Evolutionary conservation across 768 basidiomycete genomes (phyloP), one percentile per base, ranked within the genome.

Genomic region (Amanita inopinata): DNA sequence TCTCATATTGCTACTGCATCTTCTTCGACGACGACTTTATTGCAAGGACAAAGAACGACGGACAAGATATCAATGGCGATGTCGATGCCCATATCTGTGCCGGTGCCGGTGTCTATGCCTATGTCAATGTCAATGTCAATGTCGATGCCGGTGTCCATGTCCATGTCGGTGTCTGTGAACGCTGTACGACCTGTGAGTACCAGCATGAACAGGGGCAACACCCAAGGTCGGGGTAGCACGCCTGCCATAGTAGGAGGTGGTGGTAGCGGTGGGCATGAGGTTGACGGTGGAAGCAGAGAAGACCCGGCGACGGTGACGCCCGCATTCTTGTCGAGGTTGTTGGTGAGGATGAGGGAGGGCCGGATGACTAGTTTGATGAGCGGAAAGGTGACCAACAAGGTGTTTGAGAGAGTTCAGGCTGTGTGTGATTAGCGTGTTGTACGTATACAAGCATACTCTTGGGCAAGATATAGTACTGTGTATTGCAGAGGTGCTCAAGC

Each of bases 371-470:
- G 85, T 56, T 47, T 78, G 48, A 14, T 46, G 25, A 15, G 39
- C 35, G 44, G 31, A 39, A 39, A 15, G 43, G 45, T 14, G 61
- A 69, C 84, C 4, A 85, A 87, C 58, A 83, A 82, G 61, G 70
- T 81, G 62, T 55, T 87, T 52, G 84, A 84, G 57, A 67, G 83
- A 56, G 69, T 80, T 3, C 81, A 83, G 52, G 78, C 77, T n/a
- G n/a, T n/a, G n/a, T n/a, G n/a, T n/a, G n/a, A n/a, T n/a, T n/a
- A n/a, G n/a, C n/a, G n/a, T n/a, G n/a, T n/a, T n/a, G n/a, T n/a
- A n/a, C n/a, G n/a, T n/a, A n/a, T n/a, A n/a, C n/a, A n/a, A n/a
- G n/a, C n/a, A n/a, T n/a, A n/a, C n/a, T n/a, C n/a, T n/a, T n/a
- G n/a, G n/a, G n/a, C n/a, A n/a, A n/a, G n/a, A n/a, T n/a, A n/a